Percentiles rank a stretch among this genome's conserved stretches.
Evolutionary conservation across 2,329 filamentous ascomycete genomes (phyloP).

Genomic region (Pleomassaria siparia): DNA sequence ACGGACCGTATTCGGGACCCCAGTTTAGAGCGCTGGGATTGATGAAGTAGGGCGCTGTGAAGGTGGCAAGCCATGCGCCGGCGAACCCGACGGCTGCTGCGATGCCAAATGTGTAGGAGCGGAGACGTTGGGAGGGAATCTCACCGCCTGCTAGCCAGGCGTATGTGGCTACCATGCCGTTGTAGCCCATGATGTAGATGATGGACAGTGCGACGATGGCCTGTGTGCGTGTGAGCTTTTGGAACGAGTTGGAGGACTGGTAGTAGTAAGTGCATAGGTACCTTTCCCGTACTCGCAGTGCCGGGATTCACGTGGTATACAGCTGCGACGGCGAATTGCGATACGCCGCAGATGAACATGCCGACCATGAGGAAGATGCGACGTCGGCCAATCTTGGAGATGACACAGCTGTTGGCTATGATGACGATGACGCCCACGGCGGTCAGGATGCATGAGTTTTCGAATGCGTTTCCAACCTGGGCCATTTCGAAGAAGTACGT

Average conservation of each 20-base stretch:
- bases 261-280: not conserved
- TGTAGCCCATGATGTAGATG: conserved; percentile 58
- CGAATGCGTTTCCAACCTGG: conserved; percentile 57
- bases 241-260: too few relatives aligned
- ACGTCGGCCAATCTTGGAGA: conserved; percentile 56
- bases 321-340: conserved; percentile 57
- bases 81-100: conserved; percentile 57
- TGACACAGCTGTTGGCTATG: conserved; percentile 56
- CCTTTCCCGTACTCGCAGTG: conserved; percentile 43
- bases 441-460: conserved; percentile 58
- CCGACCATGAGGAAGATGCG: conserved; percentile 56
- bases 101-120: conserved; percentile 58
- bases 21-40: conserved; percentile 57
- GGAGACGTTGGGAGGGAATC: conserved; percentile 58
- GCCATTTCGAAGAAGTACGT: conserved; percentile 65
- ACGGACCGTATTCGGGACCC: conserved; percentile 54
- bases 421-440: conserved; percentile 58
- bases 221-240: not conserved
- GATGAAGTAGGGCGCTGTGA: conserved; percentile 63
- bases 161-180: conserved; percentile 57
- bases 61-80: conserved; percentile 58
- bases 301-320: conserved; percentile 52
- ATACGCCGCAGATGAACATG: conserved; percentile 54
- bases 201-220: conserved; percentile 57
- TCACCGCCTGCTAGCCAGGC: conserved; percentile 61